These are phyloP conservation scores for Cyclanthera cordifolia DNA, from an alignment of 306 rosid genomes.

Conservation along the genomic window DNA sequence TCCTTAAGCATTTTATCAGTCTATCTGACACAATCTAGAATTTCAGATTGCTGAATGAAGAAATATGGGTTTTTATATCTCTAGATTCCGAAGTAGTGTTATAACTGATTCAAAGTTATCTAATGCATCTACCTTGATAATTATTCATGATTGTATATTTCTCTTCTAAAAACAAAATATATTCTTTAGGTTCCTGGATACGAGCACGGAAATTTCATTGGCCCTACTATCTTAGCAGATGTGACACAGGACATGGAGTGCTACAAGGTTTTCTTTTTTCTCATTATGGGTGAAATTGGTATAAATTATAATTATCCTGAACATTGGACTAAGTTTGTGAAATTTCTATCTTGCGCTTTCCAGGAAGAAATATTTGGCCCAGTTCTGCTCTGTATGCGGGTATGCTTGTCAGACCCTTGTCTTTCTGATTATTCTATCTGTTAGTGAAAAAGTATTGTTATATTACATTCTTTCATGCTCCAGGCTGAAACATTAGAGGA, in stretches of 20 bases:
- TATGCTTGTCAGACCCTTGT: constrained; percentile 22
- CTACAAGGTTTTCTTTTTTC: constrained; percentile 54
- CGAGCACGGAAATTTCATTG: constrained; percentile 84
- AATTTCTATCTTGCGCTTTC: constrained; percentile 16
- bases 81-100: not conserved
- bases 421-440: not conserved
- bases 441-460: constrained; percentile 8
- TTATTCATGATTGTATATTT: too few species aligned
- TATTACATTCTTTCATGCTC: constrained; percentile 3
- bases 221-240: constrained; percentile 73
- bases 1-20: not conserved
- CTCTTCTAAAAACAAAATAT: too few species aligned
- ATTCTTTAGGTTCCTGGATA: constrained; percentile 75
- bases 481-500: constrained; percentile 88
- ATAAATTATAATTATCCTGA: too few species aligned
- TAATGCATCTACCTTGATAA: constrained; percentile 2
- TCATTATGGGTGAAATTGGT: too few species aligned
- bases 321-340: constrained; percentile 9
- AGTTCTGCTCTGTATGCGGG: constrained; percentile 81
- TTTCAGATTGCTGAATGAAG: constrained; percentile 5
- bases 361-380: constrained; percentile 98
- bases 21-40: not conserved
- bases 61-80: not conserved
- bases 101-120: not conserved
- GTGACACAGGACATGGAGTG: constrained; percentile 63